These are phyloP conservation scores for Boletus coccyginus DNA, from an alignment of 768 basidiomycete species.

Conservation along the genomic window DNA sequence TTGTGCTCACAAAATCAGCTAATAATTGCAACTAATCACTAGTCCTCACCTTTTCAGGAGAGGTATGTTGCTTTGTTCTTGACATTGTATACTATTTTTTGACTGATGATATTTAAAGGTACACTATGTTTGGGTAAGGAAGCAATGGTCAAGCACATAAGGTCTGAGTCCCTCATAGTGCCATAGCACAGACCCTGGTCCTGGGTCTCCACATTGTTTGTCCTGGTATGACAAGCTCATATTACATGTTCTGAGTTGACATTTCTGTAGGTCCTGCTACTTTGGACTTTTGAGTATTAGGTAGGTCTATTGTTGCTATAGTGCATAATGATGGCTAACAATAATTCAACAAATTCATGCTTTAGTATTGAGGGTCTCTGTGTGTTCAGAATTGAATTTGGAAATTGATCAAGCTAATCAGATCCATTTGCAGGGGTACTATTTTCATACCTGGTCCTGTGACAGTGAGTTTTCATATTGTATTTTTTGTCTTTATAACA, in stretches of 20 bases:
- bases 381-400: not conserved
- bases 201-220: slow-evolving; percentile 8
- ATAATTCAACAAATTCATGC: not conserved
- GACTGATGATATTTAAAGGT: slow-evolving; percentile 2
- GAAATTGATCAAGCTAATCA: not conserved
- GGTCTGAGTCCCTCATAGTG: not conserved
- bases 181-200: slow-evolving; percentile 4
- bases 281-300: not conserved
- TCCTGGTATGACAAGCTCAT: not conserved
- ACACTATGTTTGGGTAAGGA: slow-evolving; percentile 18
- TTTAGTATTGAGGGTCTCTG: not conserved
- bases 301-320: not conserved
- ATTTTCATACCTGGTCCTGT: not conserved
- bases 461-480: not conserved
- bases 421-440: not conserved
- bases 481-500: not conserved
- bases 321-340: not conserved
- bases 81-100: too few relatives aligned
- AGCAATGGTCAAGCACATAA: not conserved
- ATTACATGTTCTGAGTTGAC: not conserved
- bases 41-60: slow-evolving; percentile 9
- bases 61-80: not conserved
- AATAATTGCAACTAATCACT: not conserved
- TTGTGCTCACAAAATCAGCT: too few relatives aligned
- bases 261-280: not conserved